A percentile compares a stretch with the other conserved stretches of the same genome.
Evolutionary conservation across 163 green algal genomes (phyloP).

Genomic region (Prototheca wickerhamii): DNA sequence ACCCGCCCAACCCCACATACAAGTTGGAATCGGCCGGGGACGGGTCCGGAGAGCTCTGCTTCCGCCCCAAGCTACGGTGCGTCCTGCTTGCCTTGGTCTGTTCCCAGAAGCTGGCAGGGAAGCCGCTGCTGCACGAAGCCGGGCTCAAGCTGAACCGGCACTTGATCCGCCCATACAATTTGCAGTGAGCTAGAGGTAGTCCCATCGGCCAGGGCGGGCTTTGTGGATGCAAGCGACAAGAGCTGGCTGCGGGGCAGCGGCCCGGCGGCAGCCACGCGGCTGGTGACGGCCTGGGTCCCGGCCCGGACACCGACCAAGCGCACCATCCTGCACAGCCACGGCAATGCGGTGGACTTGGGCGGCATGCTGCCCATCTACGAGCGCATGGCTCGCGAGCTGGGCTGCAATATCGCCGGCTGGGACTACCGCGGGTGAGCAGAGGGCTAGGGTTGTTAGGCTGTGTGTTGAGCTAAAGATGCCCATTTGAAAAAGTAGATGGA

Average conservation of each 20-base stretch:
- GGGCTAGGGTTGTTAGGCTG: neutral
- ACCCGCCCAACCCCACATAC: constrained; percentile 60
- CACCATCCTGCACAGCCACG: constrained; percentile 73
- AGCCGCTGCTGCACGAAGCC: no score
- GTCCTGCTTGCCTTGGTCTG: neutral
- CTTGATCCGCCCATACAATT: no score
- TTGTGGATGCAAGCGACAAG: no score
- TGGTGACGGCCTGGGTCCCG: neutral
- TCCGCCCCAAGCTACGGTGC: constrained; percentile 36
- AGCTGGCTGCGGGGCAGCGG: neutral
- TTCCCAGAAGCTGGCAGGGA: no score
- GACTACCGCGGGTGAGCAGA: constrained; percentile 31
- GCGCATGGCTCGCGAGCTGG: constrained; percentile 35
- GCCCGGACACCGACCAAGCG: constrained; percentile 1
- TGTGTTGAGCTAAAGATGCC: neutral
- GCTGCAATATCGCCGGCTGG: constrained; percentile 36
- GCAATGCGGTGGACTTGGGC: constrained; percentile 77
- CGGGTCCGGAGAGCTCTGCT: constrained; percentile 45
- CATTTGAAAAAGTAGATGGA: constrained; percentile 9
- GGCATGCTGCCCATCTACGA: constrained; percentile 38
- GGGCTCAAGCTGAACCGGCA: no score
- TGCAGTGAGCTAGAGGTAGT: no score
- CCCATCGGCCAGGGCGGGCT: no score
- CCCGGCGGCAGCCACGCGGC: neutral
- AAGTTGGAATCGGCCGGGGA: constrained; percentile 44